Percentiles rank a stretch among this genome's conserved stretches.
Evolutionary conservation across 2,329 filamentous ascomycete genomes (phyloP).

Genomic region (Nectriaceae sp.): DNA sequence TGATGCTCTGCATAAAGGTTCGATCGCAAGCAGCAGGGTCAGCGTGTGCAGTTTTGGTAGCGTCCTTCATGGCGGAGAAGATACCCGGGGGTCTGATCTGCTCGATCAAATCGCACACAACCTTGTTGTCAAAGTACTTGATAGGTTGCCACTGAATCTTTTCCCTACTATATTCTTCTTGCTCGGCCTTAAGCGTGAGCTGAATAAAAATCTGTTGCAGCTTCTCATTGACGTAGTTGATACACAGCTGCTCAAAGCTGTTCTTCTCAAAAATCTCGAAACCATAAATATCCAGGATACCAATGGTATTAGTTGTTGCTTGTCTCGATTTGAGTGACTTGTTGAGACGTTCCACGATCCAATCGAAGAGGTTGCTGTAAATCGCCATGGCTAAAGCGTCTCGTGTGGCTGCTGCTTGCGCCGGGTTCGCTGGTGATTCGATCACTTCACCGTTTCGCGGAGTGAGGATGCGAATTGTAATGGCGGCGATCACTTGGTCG

Average conservation of each 20-base stretch:
- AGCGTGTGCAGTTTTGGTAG: constrained; percentile 96
- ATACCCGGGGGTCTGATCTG: constrained; percentile 86
- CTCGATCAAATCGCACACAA: constrained; percentile 96
- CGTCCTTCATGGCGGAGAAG: constrained; percentile 95
- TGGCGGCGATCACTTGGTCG: constrained; percentile 77
- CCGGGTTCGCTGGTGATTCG: constrained; percentile 78
- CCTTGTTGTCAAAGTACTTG: constrained; percentile 99
- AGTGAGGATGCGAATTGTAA: constrained; percentile 85
- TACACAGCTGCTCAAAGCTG: constrained; percentile 97
- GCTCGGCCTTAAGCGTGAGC: constrained; percentile 91
- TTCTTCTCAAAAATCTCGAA: constrained; percentile 99
- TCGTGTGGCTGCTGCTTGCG: constrained; percentile 82
- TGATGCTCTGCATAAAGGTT: constrained; percentile 92
- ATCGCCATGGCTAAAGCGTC: constrained; percentile 95
- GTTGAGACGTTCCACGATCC: constrained; percentile 94
- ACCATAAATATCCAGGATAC: constrained; percentile 97
- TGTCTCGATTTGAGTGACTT: constrained; percentile 80
- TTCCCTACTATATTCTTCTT: constrained; percentile 94
- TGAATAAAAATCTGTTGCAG: constrained; percentile 99
- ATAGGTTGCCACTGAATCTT: constrained; percentile 99
- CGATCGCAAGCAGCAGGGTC: constrained; percentile 92
- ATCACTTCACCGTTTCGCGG: constrained; percentile 67
- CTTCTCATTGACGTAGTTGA: constrained; percentile 99
- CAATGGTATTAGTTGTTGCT: constrained; percentile 78
- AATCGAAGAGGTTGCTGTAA: constrained; percentile 97